Evolutionary conservation across 805 yeast genomes (phyloP).

Genomic region (Hagleromyces aurorensis): DNA sequence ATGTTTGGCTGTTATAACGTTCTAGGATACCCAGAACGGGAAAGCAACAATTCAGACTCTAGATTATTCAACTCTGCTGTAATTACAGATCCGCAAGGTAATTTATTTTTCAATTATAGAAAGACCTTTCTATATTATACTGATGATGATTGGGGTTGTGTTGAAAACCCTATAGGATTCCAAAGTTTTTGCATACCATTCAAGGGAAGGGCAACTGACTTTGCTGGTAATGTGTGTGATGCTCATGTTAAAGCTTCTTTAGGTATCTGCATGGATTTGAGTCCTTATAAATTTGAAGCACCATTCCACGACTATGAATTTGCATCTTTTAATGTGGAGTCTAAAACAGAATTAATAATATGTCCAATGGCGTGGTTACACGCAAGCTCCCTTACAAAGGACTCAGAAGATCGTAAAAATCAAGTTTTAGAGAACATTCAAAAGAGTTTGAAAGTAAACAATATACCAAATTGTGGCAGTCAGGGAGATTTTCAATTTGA

Average conservation of each 20-base stretch:
- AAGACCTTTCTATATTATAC: slow-evolving; percentile 72
- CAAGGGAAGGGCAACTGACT: slow-evolving; percentile 9
- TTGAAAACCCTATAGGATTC: slow-evolving; percentile 59
- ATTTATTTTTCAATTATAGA: slow-evolving; percentile 55
- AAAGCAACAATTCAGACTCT: slow-evolving; percentile 5
- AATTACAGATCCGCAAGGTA: slow-evolving; percentile 53
- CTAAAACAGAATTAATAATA: slow-evolving; percentile 47
- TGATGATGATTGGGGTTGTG: slow-evolving; percentile 74
- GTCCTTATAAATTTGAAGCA: slow-evolving; percentile 77
- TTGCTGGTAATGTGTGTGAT: slow-evolving; percentile 16
- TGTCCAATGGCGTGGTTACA: slow-evolving; percentile 88
- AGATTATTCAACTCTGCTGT: slow-evolving; percentile 63
- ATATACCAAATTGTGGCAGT: slow-evolving; percentile 20
- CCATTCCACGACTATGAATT: slow-evolving; percentile 73
- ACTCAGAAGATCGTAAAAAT: slow-evolving; percentile 9
- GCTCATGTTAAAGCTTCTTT: slow-evolving; percentile 41
- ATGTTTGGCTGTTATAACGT: slow-evolving; percentile 55
- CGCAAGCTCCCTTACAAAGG: slow-evolving; percentile 34
- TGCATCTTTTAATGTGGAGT: slow-evolving; percentile 41
- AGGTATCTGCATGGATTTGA: slow-evolving; percentile 93
- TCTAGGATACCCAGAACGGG: slow-evolving; percentile 73
- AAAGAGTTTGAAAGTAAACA: slow-evolving; percentile 7
- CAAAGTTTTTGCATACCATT: slow-evolving; percentile 39
- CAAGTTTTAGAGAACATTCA: slow-evolving; percentile 8
- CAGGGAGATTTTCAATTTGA: slow-evolving; percentile 21